phyloP scores from a whole-genome alignment of 148 eudicot species.

The Amaranthus palmeri region DNA sequence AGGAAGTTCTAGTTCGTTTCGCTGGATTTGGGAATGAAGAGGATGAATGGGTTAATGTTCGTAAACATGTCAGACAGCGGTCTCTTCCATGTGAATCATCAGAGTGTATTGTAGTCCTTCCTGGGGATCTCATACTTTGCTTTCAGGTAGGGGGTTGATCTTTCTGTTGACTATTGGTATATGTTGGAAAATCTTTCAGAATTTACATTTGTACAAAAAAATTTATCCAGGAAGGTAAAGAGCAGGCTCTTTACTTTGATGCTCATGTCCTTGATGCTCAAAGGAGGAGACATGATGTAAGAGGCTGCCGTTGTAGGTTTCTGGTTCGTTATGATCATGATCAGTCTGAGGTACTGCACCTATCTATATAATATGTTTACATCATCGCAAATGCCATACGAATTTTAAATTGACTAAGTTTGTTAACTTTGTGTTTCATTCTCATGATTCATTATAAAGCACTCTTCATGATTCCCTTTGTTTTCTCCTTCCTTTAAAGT shows the following conservation, averaged over 20 bases:
- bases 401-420: neutral
- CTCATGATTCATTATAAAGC: too few relatives aligned
- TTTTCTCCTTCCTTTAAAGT: too few relatives aligned
- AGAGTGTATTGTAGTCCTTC: conserved; percentile 87
- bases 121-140: conserved; percentile 87
- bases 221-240: conserved; percentile 83
- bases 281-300: conserved; percentile 90
- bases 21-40: conserved; percentile 92
- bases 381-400: neutral
- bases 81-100: conserved; percentile 94
- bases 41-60: conserved; percentile 94
- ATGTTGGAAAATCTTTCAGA: conserved; percentile 1
- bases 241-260: conserved; percentile 97
- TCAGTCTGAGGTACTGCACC: conserved; percentile 70
- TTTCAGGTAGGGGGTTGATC: conserved; percentile 62
- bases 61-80: conserved; percentile 81
- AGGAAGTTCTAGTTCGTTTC: conserved; percentile 95
- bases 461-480: too few relatives aligned
- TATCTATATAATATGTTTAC: neutral
- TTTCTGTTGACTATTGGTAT: neutral
- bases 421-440: neutral
- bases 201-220: neutral
- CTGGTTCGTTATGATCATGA: conserved; percentile 97
- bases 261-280: conserved; percentile 96
- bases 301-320: conserved; percentile 98